Evolutionary conservation across 768 basidiomycete species (phyloP).

Genomic region (Lactarius psammicola): DNA sequence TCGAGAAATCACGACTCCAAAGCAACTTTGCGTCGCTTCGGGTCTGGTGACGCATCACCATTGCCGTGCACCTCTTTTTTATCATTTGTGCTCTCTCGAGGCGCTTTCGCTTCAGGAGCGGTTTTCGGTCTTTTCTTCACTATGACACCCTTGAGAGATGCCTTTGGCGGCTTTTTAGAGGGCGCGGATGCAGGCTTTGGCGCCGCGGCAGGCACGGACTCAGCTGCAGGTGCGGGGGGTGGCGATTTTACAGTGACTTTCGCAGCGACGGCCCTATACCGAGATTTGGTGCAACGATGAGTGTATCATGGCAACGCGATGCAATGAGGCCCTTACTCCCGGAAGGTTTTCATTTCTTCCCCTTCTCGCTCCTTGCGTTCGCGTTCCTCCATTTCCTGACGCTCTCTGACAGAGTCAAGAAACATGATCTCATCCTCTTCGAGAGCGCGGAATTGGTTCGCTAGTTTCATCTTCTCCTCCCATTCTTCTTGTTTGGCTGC

Average conservation of each 20-base stretch:
- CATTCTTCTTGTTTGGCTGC: constrained; percentile 91
- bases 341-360: constrained; percentile 75
- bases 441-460: constrained; percentile 85
- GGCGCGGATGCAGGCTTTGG: constrained; percentile 34
- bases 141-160: constrained; percentile 71
- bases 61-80: constrained; percentile 5
- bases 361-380: constrained; percentile 72
- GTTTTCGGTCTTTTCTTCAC: constrained; percentile 72
- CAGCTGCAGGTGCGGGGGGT: constrained; percentile 34
- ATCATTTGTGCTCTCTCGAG: constrained; percentile 29
- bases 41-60: constrained; percentile 19
- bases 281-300: constrained; percentile 17
- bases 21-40: constrained; percentile 61
- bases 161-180: constrained; percentile 63
- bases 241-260: constrained; percentile 48
- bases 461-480: constrained; percentile 86
- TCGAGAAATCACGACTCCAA: constrained; percentile 18
- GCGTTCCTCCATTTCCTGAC: constrained; percentile 72
- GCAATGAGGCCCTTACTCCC: constrained; percentile 51
- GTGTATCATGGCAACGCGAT: not conserved
- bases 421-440: constrained; percentile 92
- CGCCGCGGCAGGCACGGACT: constrained; percentile 26
- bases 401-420: constrained; percentile 76
- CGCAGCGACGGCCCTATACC: constrained; percentile 64
- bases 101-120: constrained; percentile 12